A percentile compares a stretch with the other conserved stretches of the same genome.
Evolutionary conservation across 1,139 yeast genomes (phyloP).

Genomic region (Sugiyamaella japonica): DNA sequence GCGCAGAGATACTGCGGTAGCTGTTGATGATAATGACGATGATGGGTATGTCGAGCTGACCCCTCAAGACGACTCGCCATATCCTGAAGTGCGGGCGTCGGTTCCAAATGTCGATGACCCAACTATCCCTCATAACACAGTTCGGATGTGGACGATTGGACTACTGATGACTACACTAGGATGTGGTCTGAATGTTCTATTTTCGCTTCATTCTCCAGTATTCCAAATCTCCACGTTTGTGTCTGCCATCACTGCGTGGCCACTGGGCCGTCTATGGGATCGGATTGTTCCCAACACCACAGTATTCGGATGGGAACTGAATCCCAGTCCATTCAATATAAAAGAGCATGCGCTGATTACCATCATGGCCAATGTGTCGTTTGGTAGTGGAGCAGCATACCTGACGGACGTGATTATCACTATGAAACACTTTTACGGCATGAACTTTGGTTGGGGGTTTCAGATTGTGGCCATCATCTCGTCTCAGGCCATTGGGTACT

Average conservation of each 20-base stretch:
- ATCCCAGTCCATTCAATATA: conserved; percentile 63
- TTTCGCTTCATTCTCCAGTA: conserved; percentile 59
- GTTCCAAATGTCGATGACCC: conserved; percentile 64
- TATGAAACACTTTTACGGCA: conserved; percentile 52
- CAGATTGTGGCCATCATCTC: conserved; percentile 53
- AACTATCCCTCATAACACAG: conserved; percentile 56
- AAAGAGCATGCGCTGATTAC: conserved; percentile 68
- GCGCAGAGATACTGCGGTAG: background rate
- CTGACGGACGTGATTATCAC: conserved; percentile 61
- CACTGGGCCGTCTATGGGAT: conserved; percentile 57
- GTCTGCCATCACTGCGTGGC: conserved; percentile 62
- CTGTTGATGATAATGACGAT: background rate
- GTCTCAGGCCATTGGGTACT: conserved; percentile 64
- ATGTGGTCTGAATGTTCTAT: conserved; percentile 59
- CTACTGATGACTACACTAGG: conserved; percentile 57
- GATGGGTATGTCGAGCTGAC: conserved; percentile 44
- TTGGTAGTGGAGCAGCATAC: conserved; percentile 61
- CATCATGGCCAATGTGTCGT: conserved; percentile 59
- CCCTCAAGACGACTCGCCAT: conserved; percentile 56
- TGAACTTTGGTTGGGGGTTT: conserved; percentile 53
- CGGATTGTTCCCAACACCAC: conserved; percentile 48
- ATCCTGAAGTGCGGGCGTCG: conserved; percentile 69
- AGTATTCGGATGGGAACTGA: conserved; percentile 49
- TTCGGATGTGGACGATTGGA: conserved; percentile 61
- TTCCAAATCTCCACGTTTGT: conserved; percentile 56